Evolutionary conservation across 768 basidiomycete species (phyloP), one percentile per base, ranked within the genome.

Genomic region (Kwoniella bestiolae): DNA sequence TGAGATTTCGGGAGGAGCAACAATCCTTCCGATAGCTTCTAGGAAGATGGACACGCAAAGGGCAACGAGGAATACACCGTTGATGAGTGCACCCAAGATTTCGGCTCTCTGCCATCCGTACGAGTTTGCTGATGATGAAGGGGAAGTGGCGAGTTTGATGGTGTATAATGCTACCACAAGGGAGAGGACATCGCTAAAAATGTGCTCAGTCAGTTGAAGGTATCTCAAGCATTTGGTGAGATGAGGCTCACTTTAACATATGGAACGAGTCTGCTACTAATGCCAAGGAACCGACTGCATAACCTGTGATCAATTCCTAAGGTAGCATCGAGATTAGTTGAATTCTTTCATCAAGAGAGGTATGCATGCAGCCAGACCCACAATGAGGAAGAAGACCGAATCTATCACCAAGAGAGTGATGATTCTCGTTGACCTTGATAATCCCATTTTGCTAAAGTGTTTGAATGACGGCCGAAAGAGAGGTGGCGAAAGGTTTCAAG

Each of bases 81-180:
- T 99, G 71, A 98, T 83, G 49, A 98, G 85, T 0, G 96, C 96
- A 23, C 94, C 94, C 6, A 97, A 86, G 67, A 96, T 94, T 78
- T 96, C 94, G 18, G 96, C 96, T 67, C 96, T 86, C 81, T 98
- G 94, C 95, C 94, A 98, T n/a, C 94, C 95, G 79, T 98, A 98
- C 29, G 95, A 93, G 81, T 96, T 96, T n/a, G 69, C 72, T n/a
- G 70, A 58, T 2, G 55, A 88, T 86, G 80, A 81, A 31, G 76
- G 75, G 12, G 74, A 75, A 21, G 79, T 80, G 21, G 78, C 80
- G 49, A 81, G 76, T 65, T 89, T 91, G 83, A 94, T 92, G 16
- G 95, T 94, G 81, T 97, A 97, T 8, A 98, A 87, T 2, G 95
- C 96, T 57, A 98, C 94, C 63, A 94, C 79, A 65, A 99, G 84